Evolutionary conservation across 305 asterid genomes (phyloP).

Genomic region (Ilex paraguariensis): DNA sequence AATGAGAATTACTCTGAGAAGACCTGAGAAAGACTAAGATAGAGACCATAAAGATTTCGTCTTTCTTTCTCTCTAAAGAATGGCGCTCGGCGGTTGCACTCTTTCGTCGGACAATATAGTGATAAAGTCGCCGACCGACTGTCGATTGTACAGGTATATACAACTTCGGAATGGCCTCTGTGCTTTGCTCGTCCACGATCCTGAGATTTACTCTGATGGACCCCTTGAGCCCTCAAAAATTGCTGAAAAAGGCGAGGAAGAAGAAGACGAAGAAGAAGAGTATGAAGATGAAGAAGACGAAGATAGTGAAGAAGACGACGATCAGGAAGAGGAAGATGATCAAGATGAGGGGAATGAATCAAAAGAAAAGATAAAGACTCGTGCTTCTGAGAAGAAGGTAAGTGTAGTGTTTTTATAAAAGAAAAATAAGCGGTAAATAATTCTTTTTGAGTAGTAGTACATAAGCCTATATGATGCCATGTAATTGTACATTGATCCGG

Average conservation of each 20-base stretch:
- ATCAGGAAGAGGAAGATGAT: slow-evolving; percentile 23
- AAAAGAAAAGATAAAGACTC: slow-evolving; percentile 33
- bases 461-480: no score
- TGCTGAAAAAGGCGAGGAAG: slow-evolving; percentile 15
- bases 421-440: no score
- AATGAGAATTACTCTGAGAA: no score
- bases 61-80: slow-evolving; percentile 1
- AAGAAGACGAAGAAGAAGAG: slow-evolving; percentile 23
- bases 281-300: slow-evolving; percentile 23
- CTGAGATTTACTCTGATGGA: slow-evolving; percentile 64
- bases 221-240: slow-evolving; percentile 19
- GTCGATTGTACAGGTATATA: slow-evolving; percentile 76
- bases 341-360: slow-evolving; percentile 23
- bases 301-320: slow-evolving; percentile 22
- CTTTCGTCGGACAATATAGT: slow-evolving; percentile 75
- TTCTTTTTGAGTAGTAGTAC: no score
- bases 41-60: no score
- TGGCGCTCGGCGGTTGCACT: slow-evolving; percentile 48
- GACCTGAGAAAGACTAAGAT: no score
- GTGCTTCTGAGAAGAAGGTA: slow-evolving; percentile 72
- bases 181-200: slow-evolving; percentile 94
- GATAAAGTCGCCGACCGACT: slow-evolving; percentile 72
- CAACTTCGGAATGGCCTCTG: slow-evolving; percentile 79
- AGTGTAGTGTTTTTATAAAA: background rate
- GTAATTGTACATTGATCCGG: no score